These are phyloP conservation scores for Cladophialophora chaetospira DNA, from an alignment of 2,329 filamentous ascomycete genomes.

Conservation along the genomic window DNA sequence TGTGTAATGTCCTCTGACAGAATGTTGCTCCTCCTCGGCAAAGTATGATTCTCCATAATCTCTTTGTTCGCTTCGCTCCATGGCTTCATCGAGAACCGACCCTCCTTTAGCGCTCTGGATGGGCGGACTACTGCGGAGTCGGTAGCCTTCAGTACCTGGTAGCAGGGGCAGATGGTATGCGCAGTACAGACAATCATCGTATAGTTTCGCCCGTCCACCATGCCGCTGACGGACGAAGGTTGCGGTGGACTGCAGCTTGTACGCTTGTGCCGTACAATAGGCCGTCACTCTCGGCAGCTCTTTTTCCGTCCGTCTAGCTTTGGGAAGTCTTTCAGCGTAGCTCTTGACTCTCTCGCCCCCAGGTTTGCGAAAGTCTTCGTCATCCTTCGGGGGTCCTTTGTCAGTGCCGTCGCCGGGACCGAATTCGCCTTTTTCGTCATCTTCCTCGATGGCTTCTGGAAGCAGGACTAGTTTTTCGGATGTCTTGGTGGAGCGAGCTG, in stretches of 20 bases:
- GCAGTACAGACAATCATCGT: constrained; percentile 95
- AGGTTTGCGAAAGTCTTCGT: constrained; percentile 64
- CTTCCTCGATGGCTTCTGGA: constrained; percentile 70
- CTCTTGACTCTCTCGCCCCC: constrained; percentile 70
- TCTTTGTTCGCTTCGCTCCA: constrained; percentile 85
- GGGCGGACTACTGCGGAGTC: constrained; percentile 85
- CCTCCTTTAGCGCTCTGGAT: constrained; percentile 92
- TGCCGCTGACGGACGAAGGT: constrained; percentile 86
- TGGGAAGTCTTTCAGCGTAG: constrained; percentile 90
- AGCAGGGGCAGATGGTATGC: constrained; percentile 92
- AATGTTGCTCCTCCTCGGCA: constrained; percentile 61
- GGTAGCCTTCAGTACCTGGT: constrained; percentile 81
- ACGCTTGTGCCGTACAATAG: constrained; percentile 93
- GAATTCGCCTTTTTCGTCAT: constrained; percentile 60
- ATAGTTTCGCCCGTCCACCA: constrained; percentile 89
- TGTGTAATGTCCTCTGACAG: constrained; percentile 42
- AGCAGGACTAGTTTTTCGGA: constrained; percentile 96
- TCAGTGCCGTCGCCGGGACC: constrained; percentile 54
- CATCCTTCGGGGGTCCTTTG: constrained; percentile 52
- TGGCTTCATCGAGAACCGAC: constrained; percentile 89
- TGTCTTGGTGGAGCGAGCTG: constrained; percentile 86
- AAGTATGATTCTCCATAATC: constrained; percentile 92
- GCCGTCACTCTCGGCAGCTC: constrained; percentile 81
- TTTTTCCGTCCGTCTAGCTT: constrained; percentile 82
- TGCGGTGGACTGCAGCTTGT: constrained; percentile 84